Percentiles rank a stretch among this genome's conserved stretches.
phyloP scores from a whole-genome alignment of 2,329 filamentous ascomycete species.

The Diaporthe velutina region DNA sequence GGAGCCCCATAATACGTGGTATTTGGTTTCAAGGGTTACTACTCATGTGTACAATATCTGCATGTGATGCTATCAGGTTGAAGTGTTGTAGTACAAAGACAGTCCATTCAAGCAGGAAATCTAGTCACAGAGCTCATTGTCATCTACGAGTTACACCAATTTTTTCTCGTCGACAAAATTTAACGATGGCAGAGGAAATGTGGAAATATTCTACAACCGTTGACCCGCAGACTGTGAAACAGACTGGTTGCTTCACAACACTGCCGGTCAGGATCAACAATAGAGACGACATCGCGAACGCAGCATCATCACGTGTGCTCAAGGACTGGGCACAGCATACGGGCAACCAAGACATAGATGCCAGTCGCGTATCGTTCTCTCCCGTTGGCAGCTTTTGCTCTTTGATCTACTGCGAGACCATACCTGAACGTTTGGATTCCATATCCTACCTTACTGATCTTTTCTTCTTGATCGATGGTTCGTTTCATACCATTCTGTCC shows the following conservation, averaged over 20 bases:
- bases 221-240: neutral
- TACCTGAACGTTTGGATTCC: conserved; percentile 1
- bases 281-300: conserved; percentile 5
- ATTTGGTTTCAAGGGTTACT: neutral
- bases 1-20: neutral
- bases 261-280: conserved; percentile 6
- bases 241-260: conserved; percentile 19
- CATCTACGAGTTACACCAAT: neutral
- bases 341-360: neutral
- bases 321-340: neutral
- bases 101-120: neutral
- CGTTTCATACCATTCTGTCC: rapidly evolving
- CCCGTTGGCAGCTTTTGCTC: conserved; percentile 17
- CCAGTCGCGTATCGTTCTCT: neutral
- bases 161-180: neutral
- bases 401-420: conserved; percentile 7
- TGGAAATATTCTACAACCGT: neutral
- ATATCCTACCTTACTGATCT: conserved; percentile 10
- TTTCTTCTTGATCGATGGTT: neutral
- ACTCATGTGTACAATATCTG: neutral
- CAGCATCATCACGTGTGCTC: neutral
- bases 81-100: neutral
- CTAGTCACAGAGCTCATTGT: neutral
- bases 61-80: neutral
- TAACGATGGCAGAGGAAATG: neutral